Base-by-base conservation (phyloP, 1,284 basidiomycete species). In the Phlebopus sp. region DNA sequence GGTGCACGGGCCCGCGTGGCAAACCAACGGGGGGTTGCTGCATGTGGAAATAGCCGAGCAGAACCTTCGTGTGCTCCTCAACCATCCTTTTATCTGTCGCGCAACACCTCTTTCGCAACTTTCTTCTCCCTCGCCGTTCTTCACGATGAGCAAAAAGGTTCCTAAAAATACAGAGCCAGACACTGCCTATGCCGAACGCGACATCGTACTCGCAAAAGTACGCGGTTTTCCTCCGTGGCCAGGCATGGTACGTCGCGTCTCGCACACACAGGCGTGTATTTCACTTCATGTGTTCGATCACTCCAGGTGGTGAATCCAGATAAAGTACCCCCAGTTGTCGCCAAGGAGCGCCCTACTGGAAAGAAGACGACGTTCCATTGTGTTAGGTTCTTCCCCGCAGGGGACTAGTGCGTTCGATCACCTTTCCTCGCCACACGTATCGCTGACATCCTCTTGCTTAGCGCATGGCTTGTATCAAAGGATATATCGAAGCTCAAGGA, bases 181-280 rank as follows among this genome's bases (percentile, higher is more conserved):
- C 55, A 69, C 70, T 27, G 70, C 69, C 53, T 85, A 79, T 66
- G 70, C 75, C 31, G 58, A 75, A 47, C 78, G 88, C 63, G 93
- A 97, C 66, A 78, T 93, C 59, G 93, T 98, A 29, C 81, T 97
- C 51, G 92, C 83, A 34, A 94, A 97, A 74, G 75, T 99, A 63
- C 90, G 90, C 71, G 95, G 96, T 13, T 98, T 79, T 73, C 92
- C 96, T 11, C 79, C 89, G 25, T 98, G 95, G 95, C 92, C 92
- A 50, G 90, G 82, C 62, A 86, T 87, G 73, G 92, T 92, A 61
- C 64, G 86, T 73, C 66, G 66, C 66, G 62, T 67, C 53, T 54
- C 42, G 45, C 50, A 41, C 35, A 41, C 43, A 46, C 51, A 35
- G 47, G 50, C 29, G 38, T 32, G 19, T 18, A 7, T 6, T 19